Conservation (phyloP, 805 yeast species). For the Spathaspora hagerdaliae region DNA sequence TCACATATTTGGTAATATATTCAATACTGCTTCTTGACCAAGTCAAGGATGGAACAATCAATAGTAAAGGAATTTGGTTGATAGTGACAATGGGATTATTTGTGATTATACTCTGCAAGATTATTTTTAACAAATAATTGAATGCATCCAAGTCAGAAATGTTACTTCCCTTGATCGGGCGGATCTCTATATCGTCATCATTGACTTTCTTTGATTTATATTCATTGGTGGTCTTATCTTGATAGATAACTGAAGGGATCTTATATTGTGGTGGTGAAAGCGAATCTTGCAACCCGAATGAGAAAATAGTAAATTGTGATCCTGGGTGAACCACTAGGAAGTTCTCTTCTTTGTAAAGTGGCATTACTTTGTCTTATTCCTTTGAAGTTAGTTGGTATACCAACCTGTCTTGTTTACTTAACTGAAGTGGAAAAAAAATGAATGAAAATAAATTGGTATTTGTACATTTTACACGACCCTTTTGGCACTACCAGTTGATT, state of each 20-base stretch:
- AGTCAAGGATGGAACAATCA: constrained; percentile 55
- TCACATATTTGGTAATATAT: constrained; percentile 64
- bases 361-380: constrained; percentile 22
- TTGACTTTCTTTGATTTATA: constrained; percentile 38
- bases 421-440: not conserved
- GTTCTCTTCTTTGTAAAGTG: constrained; percentile 42
- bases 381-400: no score
- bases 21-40: constrained; percentile 75
- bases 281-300: constrained; percentile 74
- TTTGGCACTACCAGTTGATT: no score
- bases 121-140: constrained; percentile 51
- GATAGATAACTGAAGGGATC: constrained; percentile 75
- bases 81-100: constrained; percentile 44
- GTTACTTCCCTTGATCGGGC: constrained; percentile 62
- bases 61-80: constrained; percentile 66
- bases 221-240: constrained; percentile 30
- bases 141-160: constrained; percentile 70
- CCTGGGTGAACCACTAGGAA: constrained; percentile 72
- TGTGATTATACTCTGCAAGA: constrained; percentile 34
- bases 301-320: constrained; percentile 66
- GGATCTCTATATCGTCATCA: constrained; percentile 34
- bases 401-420: no score
- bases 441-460: not conserved
- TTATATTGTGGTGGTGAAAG: constrained; percentile 71
- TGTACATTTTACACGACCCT: constrained; percentile 1